Conservation (phyloP, 257 asterid species). For the Solanum clarkiae region DNA sequence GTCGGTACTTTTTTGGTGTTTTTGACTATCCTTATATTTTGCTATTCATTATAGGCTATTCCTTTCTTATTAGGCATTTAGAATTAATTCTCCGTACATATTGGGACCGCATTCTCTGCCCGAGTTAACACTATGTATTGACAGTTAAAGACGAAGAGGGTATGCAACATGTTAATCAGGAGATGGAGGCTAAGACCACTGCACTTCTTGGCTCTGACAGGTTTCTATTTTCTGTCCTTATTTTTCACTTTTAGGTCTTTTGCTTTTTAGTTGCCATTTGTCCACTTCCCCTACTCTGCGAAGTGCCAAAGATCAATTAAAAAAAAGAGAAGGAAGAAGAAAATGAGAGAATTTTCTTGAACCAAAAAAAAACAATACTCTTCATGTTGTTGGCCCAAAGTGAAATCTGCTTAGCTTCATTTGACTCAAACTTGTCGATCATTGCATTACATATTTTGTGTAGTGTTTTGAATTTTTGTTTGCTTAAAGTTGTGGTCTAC, state of each 20-base stretch:
- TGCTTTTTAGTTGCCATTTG: background rate
- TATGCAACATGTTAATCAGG: conserved; percentile 69
- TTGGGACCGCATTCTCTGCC: background rate
- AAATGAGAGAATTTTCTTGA: background rate
- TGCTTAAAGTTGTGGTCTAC: background rate
- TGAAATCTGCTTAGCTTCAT: background rate
- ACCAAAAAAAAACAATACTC: no score
- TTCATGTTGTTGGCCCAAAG: background rate
- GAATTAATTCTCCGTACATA: background rate
- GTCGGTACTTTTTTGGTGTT: conserved; percentile 95
- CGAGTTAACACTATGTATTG: conserved; percentile 16
- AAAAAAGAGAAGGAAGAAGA: background rate
- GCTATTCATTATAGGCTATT: background rate
- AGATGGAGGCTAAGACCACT: conserved; percentile 80
- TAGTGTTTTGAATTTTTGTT: background rate
- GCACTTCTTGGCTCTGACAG: conserved; percentile 74
- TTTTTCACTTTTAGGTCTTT: background rate
- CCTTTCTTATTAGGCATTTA: background rate
- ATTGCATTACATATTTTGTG: background rate
- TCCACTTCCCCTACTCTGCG: background rate
- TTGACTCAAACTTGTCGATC: background rate
- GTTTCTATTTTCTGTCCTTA: conserved; percentile 15
- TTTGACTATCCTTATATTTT: conserved; percentile 11
- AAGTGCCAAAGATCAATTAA: background rate
- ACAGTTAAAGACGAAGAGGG: conserved; percentile 94